Base-by-base conservation (phyloP, 2,329 filamentous ascomycete genomes). In the Xylogone sp. region DNA sequence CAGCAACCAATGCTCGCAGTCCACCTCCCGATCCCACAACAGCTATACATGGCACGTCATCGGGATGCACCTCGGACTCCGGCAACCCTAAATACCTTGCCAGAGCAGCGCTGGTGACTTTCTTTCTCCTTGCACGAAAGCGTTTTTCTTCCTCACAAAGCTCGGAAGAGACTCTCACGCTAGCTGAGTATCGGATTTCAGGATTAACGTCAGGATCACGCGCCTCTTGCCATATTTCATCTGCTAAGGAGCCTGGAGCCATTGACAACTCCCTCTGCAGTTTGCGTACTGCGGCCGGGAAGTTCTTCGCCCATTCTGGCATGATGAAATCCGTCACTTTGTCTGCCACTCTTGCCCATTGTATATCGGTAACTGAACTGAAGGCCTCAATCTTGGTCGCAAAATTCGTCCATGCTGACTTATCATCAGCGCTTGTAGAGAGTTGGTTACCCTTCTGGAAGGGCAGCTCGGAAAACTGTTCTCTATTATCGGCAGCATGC, bases 11-110 rank as follows among this genome's bases (percentile, higher is more conserved):
- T 1, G 94, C 94, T 47, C 94, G 80, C 45, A 99, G 71, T 0
- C 94, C 94, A 51, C 94, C 94, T 9, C 94, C 94, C 2, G 93
- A 97, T 8, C 92, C 92, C 61, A 93, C 96, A 74, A 97, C 86
- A 39, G 93, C 93, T 65, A 99, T 97, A 2, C 86, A 84, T 1
- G 94, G 94, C 6, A 97, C 86, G 71, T 99, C 94, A 45, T 96
- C 90, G 0, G 90, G 89, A 63, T 97, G 83, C n/a, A 99, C 83
- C 2, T 93, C 87, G 13, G 81, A 75, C 65, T 92, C 90, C 0
- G 86, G 75, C 5, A 99, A 74, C 24, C 81, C 83, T 1, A 99
- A 80, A 65, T 97, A 99, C 48, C 77, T 84, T 2, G 92, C 90
- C 48, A 99, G 73, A 5, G 90, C 91, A 51, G 81, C 81, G 3